Evolutionary conservation across 169 alveolate species (phyloP).

Genomic region (Sarcocystis neurona): DNA sequence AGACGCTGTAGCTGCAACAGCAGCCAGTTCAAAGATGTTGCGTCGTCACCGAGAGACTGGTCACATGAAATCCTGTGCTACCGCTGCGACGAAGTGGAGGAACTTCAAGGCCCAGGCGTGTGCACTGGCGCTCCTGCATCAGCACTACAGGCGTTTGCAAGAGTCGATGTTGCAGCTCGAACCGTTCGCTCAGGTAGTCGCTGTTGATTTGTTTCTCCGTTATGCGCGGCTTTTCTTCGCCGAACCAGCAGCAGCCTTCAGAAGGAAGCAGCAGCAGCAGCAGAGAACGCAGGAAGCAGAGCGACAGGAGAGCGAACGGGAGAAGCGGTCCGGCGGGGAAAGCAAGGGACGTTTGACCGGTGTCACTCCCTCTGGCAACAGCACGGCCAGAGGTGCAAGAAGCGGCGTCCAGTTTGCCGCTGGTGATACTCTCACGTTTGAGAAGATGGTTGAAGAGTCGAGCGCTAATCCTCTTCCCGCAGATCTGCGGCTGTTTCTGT

Average conservation of each 20-base stretch:
- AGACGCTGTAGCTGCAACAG: no score
- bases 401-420: neutral
- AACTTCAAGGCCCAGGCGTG: neutral
- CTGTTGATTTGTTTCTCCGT: constrained; percentile 60
- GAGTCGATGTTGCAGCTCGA: constrained; percentile 60
- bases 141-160: constrained; percentile 65
- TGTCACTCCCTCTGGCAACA: no score
- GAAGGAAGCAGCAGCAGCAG: neutral
- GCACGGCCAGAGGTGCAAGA: neutral
- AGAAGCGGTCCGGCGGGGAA: neutral
- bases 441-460: neutral
- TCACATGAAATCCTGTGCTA: no score
- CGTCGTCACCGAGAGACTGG: no score
- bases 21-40: no score
- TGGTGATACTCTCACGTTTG: neutral
- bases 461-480: constrained; percentile 19
- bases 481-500: constrained; percentile 17
- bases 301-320: neutral
- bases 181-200: constrained; percentile 63
- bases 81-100: neutral
- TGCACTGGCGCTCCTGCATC: constrained; percentile 71
- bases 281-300: neutral
- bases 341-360: no score
- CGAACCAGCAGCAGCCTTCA: constrained; percentile 19
- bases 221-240: constrained; percentile 62